phyloP scores from a whole-genome alignment of 192 early-diverging fungal genomes.

The Linnemannia elongata region DNA sequence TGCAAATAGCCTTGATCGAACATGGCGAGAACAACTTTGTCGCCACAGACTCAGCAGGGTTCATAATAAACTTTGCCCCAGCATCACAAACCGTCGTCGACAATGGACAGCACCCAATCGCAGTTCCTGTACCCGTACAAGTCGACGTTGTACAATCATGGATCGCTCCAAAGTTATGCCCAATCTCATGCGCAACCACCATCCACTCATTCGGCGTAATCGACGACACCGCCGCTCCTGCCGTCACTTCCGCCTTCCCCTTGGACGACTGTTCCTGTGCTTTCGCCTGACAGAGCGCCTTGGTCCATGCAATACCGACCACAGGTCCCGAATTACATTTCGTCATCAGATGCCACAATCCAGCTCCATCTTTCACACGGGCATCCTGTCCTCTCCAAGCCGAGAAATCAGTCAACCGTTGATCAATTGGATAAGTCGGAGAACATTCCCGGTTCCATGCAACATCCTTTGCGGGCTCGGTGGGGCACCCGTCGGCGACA shows the following conservation, averaged over 20 bases:
- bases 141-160: constrained; percentile 85
- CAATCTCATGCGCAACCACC: constrained; percentile 95
- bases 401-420: constrained; percentile 89
- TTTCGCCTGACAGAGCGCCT: constrained; percentile 74
- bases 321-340: constrained; percentile 81
- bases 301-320: constrained; percentile 92
- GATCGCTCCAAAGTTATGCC: constrained; percentile 89
- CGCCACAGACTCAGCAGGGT: constrained; percentile 75
- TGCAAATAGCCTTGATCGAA: constrained; percentile 70
- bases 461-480: constrained; percentile 29
- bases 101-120: constrained; percentile 76
- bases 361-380: constrained; percentile 75
- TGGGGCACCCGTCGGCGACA: constrained; percentile 72
- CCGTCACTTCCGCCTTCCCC: constrained; percentile 68
- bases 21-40: constrained; percentile 79
- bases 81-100: constrained; percentile 78
- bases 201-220: constrained; percentile 92
- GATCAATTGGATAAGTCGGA: constrained; percentile 74
- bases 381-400: constrained; percentile 81
- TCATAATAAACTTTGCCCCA: constrained; percentile 77
- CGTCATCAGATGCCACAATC: constrained; percentile 96
- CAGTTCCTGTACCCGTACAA: constrained; percentile 69
- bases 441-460: constrained; percentile 88
- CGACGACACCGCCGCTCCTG: constrained; percentile 89
- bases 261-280: constrained; percentile 63